Evolutionary conservation across 2,329 filamentous ascomycete species (phyloP), one percentile per base, ranked within the genome.

Genomic region (Coniochaeta sp.): DNA sequence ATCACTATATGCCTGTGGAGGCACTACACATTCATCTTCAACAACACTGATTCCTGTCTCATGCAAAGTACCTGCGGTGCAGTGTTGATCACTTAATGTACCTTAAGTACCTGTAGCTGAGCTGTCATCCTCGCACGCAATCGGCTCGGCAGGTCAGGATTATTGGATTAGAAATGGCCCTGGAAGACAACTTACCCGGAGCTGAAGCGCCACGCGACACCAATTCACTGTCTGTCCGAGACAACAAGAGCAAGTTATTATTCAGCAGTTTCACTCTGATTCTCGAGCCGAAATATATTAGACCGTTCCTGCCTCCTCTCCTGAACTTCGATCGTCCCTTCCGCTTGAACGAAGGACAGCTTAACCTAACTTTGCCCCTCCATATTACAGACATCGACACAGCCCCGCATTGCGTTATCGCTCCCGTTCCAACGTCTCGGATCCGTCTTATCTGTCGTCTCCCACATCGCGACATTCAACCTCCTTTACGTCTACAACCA

Each of bases 291-390:
- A 26, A 22, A 24, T 24, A 26, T 42, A 42, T 42, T 42, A 42
- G 26, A 42, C 4, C 3, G 26, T 18, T 42, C 33, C 38, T 42
- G 22, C 38, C 38, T 42, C 22, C 6, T 13, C 22, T 24, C 5
- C 4, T 18, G 8, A 42, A 18, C n/a, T n/a, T n/a, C n/a, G n/a
- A 18, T 24, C 35, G 35, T 42, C 38, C 38, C 20, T 42, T 40
- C 26, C 27, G 6, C 18, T 32, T 5, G 4, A 20, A 28, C 16
- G 30, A 40, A 26, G 20, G 6, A 10, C 14, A 24, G n/a, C n/a
- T n/a, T n/a, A n/a, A n/a, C n/a, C n/a, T n/a, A 13, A 49, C 16
- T n/a, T 38, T 27, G 14, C 48, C 48, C 48, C 32, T 40, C 32
- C 20, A 49, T 8, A n/a, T n/a, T n/a, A n/a, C n/a, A n/a, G n/a